Evolutionary conservation across 2,329 filamentous ascomycete genomes (phyloP).

Genomic region (Rutstroemia sydowiana): DNA sequence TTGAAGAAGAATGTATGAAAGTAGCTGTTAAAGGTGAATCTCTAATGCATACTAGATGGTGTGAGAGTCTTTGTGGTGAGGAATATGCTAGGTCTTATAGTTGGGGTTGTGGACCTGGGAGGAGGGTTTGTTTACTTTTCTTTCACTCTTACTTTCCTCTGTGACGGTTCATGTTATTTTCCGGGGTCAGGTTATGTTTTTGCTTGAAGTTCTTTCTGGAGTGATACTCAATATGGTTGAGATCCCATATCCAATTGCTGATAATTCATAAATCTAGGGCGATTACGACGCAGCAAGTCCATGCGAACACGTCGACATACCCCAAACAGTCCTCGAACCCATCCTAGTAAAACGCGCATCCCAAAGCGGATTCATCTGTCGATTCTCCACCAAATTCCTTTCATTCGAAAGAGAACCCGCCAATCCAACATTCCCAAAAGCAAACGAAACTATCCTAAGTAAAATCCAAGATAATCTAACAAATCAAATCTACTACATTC

Average conservation of each 20-base stretch:
- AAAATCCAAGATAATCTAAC: slow-evolving; percentile 34
- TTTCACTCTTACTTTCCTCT: no score
- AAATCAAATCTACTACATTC: slow-evolving; percentile 36
- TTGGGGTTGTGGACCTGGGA: slow-evolving; percentile 46
- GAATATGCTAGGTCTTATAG: slow-evolving; percentile 44
- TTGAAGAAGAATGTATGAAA: slow-evolving; percentile 36
- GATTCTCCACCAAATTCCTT: slow-evolving; percentile 37
- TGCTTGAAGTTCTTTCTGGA: no score
- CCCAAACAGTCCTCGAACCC: slow-evolving; percentile 43
- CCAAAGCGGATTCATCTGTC: slow-evolving; percentile 34
- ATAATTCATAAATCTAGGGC: slow-evolving; percentile 28
- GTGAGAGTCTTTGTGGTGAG: slow-evolving; percentile 43
- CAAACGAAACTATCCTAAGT: slow-evolving; percentile 24
- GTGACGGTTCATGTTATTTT: no score
- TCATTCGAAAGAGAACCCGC: slow-evolving; percentile 26
- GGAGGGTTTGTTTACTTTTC: slow-evolving; percentile 31
- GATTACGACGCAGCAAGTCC: slow-evolving; percentile 38
- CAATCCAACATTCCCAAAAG: no score
- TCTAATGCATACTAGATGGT: slow-evolving; percentile 47
- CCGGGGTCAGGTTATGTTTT: no score
- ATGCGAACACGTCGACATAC: slow-evolving; percentile 37
- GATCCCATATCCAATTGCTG: not conserved
- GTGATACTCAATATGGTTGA: no score
- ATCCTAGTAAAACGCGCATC: slow-evolving; percentile 37
- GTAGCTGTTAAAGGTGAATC: slow-evolving; percentile 33